Evolutionary conservation across 23 red algal genomes (phyloP), one percentile per base, ranked within the genome.

Genomic region (Cyanidium caldarium): DNA sequence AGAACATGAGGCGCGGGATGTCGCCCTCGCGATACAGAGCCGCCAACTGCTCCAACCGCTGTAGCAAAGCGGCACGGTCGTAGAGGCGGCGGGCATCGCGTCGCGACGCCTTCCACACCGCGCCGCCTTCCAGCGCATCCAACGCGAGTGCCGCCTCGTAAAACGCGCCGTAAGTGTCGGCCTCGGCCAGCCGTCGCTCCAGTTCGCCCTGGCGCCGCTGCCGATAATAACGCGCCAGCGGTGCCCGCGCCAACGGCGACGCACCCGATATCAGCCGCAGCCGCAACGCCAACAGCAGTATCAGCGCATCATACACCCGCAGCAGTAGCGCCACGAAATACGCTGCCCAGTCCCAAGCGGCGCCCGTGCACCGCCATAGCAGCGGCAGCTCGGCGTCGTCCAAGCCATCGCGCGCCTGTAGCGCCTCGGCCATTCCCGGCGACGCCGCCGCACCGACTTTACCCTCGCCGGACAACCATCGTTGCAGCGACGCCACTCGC

Each of bases 11-110:
- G 14, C 77, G 69, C 5, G 35, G 37, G 33, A 80, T 70, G 44
- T 95, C 83, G 30, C 82, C 66, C 12, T 79, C 35, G 38, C 65
- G 61, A 66, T 87, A 87, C 15, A 95, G 78, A 15, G 57, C 44
- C 40, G 66, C 39, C 13, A 95, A 35, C 33, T 87, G 77, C 15
- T 35, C 35, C 10, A 95, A 69, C 37, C 81, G 84, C 42, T 17
- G 35, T 13, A 43, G 20, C 31, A 95, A 45, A 38, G 78, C 67
- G 33, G 72, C 46, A 21, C 70, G 39, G 43, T 95, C 88, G 36
- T 61, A 61, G 10, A 61, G 21, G n/a, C 21, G 51, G 10, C 44
- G 30, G 2, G 23, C 35, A 0, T 46, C 1, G 2, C 20, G 33
- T 10, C 44, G 20, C 35, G 44, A 35, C 45, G 42, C 1, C 38